A percentile compares a stretch with the other conserved stretches of the same genome.
phyloP scores from a whole-genome alignment of 2,329 filamentous ascomycete species.

The Scedosporium dehoogii region DNA sequence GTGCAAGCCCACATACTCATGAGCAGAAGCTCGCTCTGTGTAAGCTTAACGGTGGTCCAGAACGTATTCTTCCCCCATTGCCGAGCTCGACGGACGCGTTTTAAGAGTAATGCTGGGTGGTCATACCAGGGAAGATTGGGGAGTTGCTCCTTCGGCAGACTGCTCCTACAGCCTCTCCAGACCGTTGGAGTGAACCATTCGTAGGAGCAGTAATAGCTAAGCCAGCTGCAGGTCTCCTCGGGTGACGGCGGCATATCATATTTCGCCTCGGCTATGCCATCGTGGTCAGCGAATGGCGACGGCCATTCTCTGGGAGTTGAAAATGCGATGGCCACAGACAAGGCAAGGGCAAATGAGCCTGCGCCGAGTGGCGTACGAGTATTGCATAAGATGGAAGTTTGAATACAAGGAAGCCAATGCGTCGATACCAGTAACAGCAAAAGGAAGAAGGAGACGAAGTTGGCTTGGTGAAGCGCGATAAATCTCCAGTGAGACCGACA shows the following conservation, averaged over 20 bases:
- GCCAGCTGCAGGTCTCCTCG: conserved; percentile 45
- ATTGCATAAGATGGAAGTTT: conserved; percentile 21
- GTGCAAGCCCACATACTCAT: conserved; percentile 33
- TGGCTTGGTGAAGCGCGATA: conserved; percentile 37
- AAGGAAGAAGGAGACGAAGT: conserved; percentile 29
- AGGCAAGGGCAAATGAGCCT: conserved; percentile 17
- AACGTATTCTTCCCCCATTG: conserved; percentile 31
- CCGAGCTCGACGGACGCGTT: conserved; percentile 32
- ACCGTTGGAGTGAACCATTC: conserved; percentile 40
- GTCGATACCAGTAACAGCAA: conserved; percentile 25
- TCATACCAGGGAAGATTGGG: conserved; percentile 45
- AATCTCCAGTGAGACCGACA: conserved; percentile 33
- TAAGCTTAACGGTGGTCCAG: conserved; percentile 33
- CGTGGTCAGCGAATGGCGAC: conserved; percentile 5
- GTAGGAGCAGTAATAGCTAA: conserved; percentile 40
- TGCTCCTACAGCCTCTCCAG: conserved; percentile 33
- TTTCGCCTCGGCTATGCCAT: conserved; percentile 2
- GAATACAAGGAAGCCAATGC: conserved; percentile 33
- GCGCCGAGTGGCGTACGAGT: conserved; percentile 8
- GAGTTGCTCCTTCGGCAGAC: conserved; percentile 36
- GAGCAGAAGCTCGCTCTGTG: conserved; percentile 28
- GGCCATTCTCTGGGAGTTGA: conserved; percentile 40
- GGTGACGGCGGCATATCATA: conserved; percentile 26
- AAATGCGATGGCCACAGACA: conserved; percentile 29
- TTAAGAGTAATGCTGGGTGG: conserved; percentile 37